Conservation (phyloP, 2,329 filamentous ascomycete species). For the Stemphylium lycopersici region DNA sequence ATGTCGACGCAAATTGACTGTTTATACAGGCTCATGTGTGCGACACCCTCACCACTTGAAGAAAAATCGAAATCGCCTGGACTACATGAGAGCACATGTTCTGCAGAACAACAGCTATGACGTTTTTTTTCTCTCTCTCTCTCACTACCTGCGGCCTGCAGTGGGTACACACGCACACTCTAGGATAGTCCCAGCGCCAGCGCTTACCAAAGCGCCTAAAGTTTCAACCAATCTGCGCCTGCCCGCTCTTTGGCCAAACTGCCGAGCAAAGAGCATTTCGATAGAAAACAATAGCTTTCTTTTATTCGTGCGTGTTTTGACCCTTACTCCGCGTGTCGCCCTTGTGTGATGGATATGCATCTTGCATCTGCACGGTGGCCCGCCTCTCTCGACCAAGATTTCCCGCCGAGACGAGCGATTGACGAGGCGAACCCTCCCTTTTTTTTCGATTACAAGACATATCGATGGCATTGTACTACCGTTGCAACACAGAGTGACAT, state of each 20-base stretch:
- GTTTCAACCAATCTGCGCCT: slow-evolving; percentile 6
- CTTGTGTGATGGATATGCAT: slow-evolving; percentile 4
- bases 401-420: no score
- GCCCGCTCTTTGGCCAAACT: background rate
- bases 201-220: slow-evolving; percentile 9
- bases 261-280: background rate
- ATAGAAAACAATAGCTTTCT: background rate
- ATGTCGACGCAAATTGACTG: no score
- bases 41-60: no score
- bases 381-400: no score
- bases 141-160: no score
- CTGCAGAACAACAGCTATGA: background rate
- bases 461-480: no score
- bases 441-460: no score
- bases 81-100: background rate
- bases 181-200: background rate
- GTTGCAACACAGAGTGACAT: no score
- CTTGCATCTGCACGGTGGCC: background rate
- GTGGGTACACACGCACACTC: no score
- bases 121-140: background rate
- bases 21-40: no score
- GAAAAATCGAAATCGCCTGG: no score
- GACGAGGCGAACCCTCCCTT: no score
- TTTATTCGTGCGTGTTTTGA: background rate
- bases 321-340: background rate